These are phyloP conservation scores for Oryza punctata DNA, from an alignment of 176 grass and related monocot genomes.

Conservation along the genomic window DNA sequence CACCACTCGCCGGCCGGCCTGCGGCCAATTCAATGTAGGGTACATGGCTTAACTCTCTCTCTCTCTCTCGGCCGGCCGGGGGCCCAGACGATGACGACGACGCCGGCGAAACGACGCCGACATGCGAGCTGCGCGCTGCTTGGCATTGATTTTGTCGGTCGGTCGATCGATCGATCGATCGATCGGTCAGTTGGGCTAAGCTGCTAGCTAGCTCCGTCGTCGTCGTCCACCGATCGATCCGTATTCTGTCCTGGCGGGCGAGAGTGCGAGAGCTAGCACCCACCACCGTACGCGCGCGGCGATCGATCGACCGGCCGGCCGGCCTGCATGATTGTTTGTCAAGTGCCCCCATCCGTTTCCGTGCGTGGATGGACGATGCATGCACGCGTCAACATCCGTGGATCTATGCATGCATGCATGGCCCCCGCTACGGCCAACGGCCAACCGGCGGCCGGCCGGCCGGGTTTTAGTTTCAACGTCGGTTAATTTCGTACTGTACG, in stretches of 20 bases:
- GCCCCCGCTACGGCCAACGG: background rate
- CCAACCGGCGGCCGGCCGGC: background rate
- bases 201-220: too few relatives aligned
- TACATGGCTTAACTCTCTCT: background rate
- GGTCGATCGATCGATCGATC: background rate
- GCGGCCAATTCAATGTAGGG: slow-evolving; percentile 6
- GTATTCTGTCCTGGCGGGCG: too few relatives aligned
- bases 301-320: too few relatives aligned
- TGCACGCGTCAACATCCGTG: background rate
- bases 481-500: background rate
- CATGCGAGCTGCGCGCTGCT: slow-evolving; percentile 34
- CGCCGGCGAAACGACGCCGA: background rate
- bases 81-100: background rate
- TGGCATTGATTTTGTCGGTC: slow-evolving; percentile 42
- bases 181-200: background rate
- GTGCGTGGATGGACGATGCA: background rate
- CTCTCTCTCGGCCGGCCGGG: background rate
- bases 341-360: background rate
- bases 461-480: background rate
- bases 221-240: too few relatives aligned
- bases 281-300: too few relatives aligned
- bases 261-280: background rate
- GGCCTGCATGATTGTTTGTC: slow-evolving; percentile 49
- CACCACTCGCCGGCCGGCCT: background rate
- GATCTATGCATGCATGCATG: background rate